Evolutionary conservation across 1,284 basidiomycete genomes (phyloP).

Genomic region (Coniferiporia weirii): DNA sequence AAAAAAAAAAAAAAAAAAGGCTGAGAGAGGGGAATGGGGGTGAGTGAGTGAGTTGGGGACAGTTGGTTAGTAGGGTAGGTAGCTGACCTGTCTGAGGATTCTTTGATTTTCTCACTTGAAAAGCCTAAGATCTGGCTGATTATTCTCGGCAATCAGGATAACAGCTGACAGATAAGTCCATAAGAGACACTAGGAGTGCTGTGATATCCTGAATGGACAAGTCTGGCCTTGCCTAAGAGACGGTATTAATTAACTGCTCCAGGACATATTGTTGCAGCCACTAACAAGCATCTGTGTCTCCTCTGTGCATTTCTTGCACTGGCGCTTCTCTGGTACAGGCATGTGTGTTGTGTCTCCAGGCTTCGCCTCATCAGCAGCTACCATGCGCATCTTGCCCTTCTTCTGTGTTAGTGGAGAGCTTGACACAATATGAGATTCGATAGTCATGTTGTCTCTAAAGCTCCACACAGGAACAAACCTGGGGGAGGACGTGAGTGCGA

Average conservation of each 20-base stretch:
- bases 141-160: slow-evolving; percentile 94
- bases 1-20: too few species aligned
- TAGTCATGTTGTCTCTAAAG: slow-evolving; percentile 68
- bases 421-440: slow-evolving; percentile 40
- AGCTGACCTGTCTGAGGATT: too few species aligned
- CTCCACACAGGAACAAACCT: slow-evolving; percentile 65
- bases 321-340: slow-evolving; percentile 55
- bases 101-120: slow-evolving; percentile 78
- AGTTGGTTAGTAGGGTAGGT: too few species aligned
- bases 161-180: slow-evolving; percentile 89
- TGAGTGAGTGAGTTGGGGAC: too few species aligned
- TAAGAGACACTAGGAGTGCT: slow-evolving; percentile 87
- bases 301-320: slow-evolving; percentile 73
- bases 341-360: slow-evolving; percentile 23
- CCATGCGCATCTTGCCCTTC: slow-evolving; percentile 50
- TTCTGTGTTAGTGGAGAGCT: slow-evolving; percentile 31
- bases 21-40: slow-evolving; percentile 38
- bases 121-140: slow-evolving; percentile 91
- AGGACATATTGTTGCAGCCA: slow-evolving; percentile 72
- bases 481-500: slow-evolving; percentile 63
- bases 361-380: slow-evolving; percentile 33
- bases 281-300: slow-evolving; percentile 82
- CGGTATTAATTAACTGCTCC: neutral
- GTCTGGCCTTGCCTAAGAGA: slow-evolving; percentile 85
- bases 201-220: slow-evolving; percentile 94